Base-by-base conservation (phyloP, 1,139 yeast genomes). In the Debaryomycetaceae sp. region DNA sequence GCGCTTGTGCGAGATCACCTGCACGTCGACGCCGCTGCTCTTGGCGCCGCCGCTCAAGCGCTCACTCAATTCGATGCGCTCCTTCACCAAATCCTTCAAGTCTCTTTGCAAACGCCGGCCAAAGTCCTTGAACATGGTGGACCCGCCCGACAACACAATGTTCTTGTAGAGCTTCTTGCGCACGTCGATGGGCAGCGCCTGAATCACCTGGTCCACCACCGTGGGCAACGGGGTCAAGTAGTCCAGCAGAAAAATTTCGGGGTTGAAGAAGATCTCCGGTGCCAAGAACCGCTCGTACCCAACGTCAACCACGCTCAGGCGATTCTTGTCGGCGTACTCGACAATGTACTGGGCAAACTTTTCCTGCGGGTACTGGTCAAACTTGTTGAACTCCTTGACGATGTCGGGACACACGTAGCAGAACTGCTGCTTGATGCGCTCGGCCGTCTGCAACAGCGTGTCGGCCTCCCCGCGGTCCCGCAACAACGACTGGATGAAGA, bases 331-430 rank as follows among this genome's bases (percentile, higher is more conserved):
- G 22, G 69, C 55, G 28, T 80, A 78, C 52, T 89, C 96, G 28
- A 88, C 95, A 31, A 86, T 73, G 57, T 85, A 86, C 60, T 91
- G 91, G 29, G 95, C 95, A 66, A 91, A 88, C 58, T 88, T 83
- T 40, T 83, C 95, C 42, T 65, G 61, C 4, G 96, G 89, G 46
- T 91, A 93, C 49, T 84, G 84, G 58, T 91, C 99, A 53, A 84
- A 91, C 54, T 91, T 84, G 59, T 78, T 82, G 61, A 91, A 91
- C 61, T 93, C 98, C 57, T 89, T 88, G 32, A 93, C 97, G 43
- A 91, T 88, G 61, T 93, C 96, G 9, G 98, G 97, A 56, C 95
- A 85, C 33, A 93, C 98, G 52, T 91, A 91, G 66, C 97, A 91
- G 56, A 82, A 88, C 56, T 91, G 86, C 61, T 91, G 97, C 58